Conservation (phyloP, 371 early-diverging fungal genomes). For the Mortierella sp. region DNA sequence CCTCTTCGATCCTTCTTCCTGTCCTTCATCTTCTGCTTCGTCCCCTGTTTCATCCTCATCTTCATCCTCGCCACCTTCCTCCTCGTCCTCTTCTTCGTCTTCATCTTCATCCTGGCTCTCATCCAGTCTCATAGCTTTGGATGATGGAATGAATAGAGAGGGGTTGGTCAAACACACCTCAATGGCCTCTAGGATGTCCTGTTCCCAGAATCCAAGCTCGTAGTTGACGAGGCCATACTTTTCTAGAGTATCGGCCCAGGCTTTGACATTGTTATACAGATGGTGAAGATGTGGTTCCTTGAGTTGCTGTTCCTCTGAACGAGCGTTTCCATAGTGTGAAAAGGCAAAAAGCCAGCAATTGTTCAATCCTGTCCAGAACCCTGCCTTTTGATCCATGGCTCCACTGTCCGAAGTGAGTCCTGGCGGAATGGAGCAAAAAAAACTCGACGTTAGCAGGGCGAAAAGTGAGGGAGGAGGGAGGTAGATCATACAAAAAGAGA, state of each 20-base stretch:
- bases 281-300: conserved; percentile 71
- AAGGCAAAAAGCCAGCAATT: conserved; percentile 84
- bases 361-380: conserved; percentile 84
- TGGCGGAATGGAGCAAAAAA: conserved; percentile 1
- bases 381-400: conserved; percentile 56
- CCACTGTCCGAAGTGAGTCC: conserved; percentile 31
- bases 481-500: background rate
- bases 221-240: conserved; percentile 86
- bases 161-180: conserved; percentile 61
- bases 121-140: too few relatives aligned
- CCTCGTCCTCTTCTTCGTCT: background rate
- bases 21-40: background rate
- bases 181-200: conserved; percentile 79
- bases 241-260: conserved; percentile 82
- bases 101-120: background rate
- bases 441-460: too few relatives aligned
- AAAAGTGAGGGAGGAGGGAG: too few relatives aligned
- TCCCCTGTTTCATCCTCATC: background rate
- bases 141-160: conserved; percentile 16
- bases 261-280: conserved; percentile 69
- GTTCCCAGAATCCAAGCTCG: conserved; percentile 88
- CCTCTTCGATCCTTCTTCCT: background rate
- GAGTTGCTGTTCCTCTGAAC: conserved; percentile 66
- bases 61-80: background rate
- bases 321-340: conserved; percentile 68